Conservation (phyloP, 164 flowering plant genomes). For the Liriodendron chinense region DNA sequence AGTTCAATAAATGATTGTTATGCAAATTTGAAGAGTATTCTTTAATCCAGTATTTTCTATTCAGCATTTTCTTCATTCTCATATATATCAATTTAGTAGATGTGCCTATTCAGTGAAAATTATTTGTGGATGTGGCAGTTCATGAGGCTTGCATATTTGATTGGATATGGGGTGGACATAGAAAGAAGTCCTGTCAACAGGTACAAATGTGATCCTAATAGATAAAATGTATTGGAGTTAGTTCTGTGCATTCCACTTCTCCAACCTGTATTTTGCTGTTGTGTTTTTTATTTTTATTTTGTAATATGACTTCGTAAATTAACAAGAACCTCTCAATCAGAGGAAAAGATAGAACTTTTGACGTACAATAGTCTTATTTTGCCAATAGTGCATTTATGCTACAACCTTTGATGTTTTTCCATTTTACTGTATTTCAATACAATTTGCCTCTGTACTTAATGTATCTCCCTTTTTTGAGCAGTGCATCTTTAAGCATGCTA, state of each 20-base stretch:
- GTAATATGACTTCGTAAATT: background rate
- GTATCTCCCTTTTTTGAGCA: slow-evolving; percentile 26
- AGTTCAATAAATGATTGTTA: background rate
- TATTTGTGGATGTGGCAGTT: slow-evolving; percentile 56
- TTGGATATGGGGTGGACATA: slow-evolving; percentile 82
- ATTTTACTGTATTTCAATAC: slow-evolving; percentile 1
- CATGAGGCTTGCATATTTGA: slow-evolving; percentile 88
- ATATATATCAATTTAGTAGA: no score
- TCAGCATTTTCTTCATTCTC: background rate
- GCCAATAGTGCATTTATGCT: background rate
- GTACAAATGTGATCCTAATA: slow-evolving; percentile 28
- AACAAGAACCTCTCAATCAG: background rate
- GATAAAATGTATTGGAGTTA: background rate
- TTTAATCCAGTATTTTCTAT: background rate
- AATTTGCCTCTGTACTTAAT: background rate
- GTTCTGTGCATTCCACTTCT: background rate
- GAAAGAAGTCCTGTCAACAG: slow-evolving; percentile 96
- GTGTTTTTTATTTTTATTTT: background rate
- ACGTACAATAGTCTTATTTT: background rate
- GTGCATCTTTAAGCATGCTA: slow-evolving; percentile 94
- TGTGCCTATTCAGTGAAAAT: background rate
- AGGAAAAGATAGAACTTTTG: background rate
- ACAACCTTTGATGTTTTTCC: background rate
- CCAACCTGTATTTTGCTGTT: slow-evolving; percentile 7
- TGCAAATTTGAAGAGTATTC: background rate